Evolutionary conservation across 2,329 filamentous ascomycete genomes (phyloP).

Genomic region (Verticillium zaregamsianum): DNA sequence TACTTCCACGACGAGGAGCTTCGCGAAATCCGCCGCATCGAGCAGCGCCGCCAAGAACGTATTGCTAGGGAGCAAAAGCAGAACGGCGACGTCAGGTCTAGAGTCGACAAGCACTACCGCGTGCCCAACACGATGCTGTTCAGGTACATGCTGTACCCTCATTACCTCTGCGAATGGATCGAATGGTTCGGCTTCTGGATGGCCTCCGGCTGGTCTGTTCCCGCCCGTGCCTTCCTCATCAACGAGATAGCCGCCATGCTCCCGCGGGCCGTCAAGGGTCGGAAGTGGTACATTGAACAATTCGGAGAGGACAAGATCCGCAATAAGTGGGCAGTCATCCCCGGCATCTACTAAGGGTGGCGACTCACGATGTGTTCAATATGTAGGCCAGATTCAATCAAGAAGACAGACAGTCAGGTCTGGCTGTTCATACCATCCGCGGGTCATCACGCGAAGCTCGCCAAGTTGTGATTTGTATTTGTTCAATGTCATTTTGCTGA

Average conservation of each 20-base stretch:
- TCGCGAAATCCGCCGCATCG: constrained; percentile 75
- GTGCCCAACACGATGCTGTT: constrained; percentile 84
- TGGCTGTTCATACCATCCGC: neutral
- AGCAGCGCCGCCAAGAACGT: constrained; percentile 54
- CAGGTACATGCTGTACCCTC: constrained; percentile 77
- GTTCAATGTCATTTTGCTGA: too few relatives aligned
- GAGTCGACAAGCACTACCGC: constrained; percentile 77
- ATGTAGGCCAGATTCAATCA: neutral
- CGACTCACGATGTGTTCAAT: neutral
- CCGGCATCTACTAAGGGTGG: constrained; percentile 36
- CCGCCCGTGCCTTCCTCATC: constrained; percentile 75
- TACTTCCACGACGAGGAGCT: constrained; percentile 88
- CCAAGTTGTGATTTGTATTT: too few relatives aligned
- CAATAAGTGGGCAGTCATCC: constrained; percentile 67
- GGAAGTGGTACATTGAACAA: constrained; percentile 79
- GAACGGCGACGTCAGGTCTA: constrained; percentile 13
- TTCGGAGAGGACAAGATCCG: constrained; percentile 83
- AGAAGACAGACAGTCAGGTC: neutral
- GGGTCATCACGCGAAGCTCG: too few relatives aligned
- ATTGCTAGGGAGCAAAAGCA: constrained; percentile 34
- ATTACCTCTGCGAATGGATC: constrained; percentile 95
- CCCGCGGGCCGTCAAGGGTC: constrained; percentile 76
- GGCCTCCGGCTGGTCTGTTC: constrained; percentile 65
- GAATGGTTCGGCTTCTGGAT: constrained; percentile 93
- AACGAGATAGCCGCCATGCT: constrained; percentile 91